These are phyloP conservation scores for Grifola frondosa DNA, from an alignment of 1,284 basidiomycete genomes.

Conservation along the genomic window DNA sequence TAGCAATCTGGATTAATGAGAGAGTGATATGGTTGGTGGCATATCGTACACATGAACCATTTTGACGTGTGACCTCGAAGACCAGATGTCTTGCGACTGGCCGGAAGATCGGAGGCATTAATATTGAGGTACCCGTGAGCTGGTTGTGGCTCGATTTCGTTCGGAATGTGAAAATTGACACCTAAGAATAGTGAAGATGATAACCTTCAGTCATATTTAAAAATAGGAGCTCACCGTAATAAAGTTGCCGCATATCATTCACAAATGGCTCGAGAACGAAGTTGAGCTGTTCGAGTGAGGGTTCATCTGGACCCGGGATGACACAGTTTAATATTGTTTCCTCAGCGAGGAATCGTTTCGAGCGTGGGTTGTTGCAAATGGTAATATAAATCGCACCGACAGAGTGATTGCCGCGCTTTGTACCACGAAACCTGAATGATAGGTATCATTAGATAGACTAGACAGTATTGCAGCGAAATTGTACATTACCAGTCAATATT, in stretches of 20 bases:
- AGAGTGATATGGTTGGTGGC: conserved; percentile 3
- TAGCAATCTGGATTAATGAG: conserved; percentile 6
- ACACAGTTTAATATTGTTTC: conserved; percentile 18
- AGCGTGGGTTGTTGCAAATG: conserved; percentile 17
- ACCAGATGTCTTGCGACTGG: conserved; percentile 16
- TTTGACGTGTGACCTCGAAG: conserved; percentile 4
- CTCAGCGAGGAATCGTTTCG: conserved; percentile 14
- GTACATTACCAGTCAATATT: conserved; percentile 25
- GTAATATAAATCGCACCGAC: conserved; percentile 21
- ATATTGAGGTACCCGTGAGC: conserved; percentile 9
- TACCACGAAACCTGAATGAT: conserved; percentile 12
- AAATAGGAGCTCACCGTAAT: neutral
- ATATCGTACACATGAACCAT: conserved; percentile 10
- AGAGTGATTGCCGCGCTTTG: conserved; percentile 12
- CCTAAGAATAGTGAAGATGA: conserved; percentile 6
- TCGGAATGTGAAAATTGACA: conserved; percentile 4
- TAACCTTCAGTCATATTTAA: conserved; percentile 3
- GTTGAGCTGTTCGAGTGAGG: conserved; percentile 17
- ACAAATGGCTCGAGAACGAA: conserved; percentile 3
- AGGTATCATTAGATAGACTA: neutral
- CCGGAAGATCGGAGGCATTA: conserved; percentile 15
- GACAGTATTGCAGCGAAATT: conserved; percentile 4
- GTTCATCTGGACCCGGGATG: conserved; percentile 21
- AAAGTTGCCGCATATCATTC: neutral
- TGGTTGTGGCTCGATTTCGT: neutral